Conservation (phyloP, 2,329 filamentous ascomycete species). For the Penicillium verrucosum region DNA sequence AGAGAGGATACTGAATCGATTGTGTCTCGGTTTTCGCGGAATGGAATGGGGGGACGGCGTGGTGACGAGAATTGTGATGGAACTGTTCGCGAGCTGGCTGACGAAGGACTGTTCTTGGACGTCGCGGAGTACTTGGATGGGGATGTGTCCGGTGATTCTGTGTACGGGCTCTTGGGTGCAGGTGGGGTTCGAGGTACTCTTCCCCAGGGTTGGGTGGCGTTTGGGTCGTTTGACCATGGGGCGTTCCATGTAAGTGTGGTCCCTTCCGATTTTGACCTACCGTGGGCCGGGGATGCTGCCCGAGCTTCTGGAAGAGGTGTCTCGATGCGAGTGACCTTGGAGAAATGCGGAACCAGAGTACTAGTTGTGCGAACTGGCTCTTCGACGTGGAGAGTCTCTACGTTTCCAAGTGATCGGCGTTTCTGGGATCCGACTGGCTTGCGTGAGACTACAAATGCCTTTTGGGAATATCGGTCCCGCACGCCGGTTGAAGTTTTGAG, state of each 20-base stretch:
- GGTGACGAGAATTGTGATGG: conserved; percentile 24
- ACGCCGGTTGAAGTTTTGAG: conserved; percentile 23
- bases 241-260: conserved; percentile 7
- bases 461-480: conserved; percentile 17
- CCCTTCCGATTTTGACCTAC: conserved; percentile 12
- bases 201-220: neutral
- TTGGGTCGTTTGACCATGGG: neutral
- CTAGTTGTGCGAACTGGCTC: conserved; percentile 17
- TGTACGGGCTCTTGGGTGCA: neutral
- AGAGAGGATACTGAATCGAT: conserved; percentile 15
- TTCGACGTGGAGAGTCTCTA: conserved; percentile 22
- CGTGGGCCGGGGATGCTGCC: conserved; percentile 8
- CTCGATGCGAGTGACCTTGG: conserved; percentile 16
- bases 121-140: conserved; percentile 4
- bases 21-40: conserved; percentile 14
- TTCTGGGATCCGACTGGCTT: conserved; percentile 39
- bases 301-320: neutral
- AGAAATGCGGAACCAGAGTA: conserved; percentile 34
- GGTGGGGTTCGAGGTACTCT: conserved; percentile 10
- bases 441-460: conserved; percentile 32
- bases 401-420: conserved; percentile 26
- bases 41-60: conserved; percentile 21
- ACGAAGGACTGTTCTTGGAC: conserved; percentile 12
- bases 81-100: conserved; percentile 20
- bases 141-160: neutral